A percentile compares a stretch with the other conserved stretches of the same genome.
phyloP scores from a whole-genome alignment of 2,329 filamentous ascomycete species.

The Orbilia javanica region DNA sequence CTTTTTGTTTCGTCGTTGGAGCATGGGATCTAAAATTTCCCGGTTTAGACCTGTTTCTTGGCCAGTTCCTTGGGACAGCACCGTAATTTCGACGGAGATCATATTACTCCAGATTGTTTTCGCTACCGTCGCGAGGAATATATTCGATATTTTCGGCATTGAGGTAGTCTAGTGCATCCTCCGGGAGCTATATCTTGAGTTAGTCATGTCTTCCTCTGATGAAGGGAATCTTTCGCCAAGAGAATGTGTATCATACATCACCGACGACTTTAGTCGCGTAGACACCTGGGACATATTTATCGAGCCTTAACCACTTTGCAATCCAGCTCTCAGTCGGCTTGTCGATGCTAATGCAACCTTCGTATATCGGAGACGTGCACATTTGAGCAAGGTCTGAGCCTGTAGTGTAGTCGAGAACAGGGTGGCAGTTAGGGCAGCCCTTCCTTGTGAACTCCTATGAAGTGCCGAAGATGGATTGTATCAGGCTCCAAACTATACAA shows the following conservation, averaged over 20 bases:
- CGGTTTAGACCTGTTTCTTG: not conserved
- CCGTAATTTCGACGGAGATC: too few species aligned
- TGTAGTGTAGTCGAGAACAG: slow-evolving; percentile 82
- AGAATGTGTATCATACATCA: slow-evolving; percentile 68
- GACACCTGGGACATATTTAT: slow-evolving; percentile 86
- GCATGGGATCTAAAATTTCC: not conserved
- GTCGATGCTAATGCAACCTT: slow-evolving; percentile 86
- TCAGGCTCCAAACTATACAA: slow-evolving; percentile 8
- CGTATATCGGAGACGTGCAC: slow-evolving; percentile 96
- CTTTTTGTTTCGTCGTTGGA: not conserved
- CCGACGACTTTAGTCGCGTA: slow-evolving; percentile 97
- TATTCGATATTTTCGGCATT: slow-evolving; percentile 76
- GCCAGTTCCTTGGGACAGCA: not conserved
- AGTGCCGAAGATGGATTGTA: slow-evolving; percentile 19
- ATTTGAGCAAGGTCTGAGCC: slow-evolving; percentile 85
- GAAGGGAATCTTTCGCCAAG: not conserved
- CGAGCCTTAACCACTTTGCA: slow-evolving; percentile 93
- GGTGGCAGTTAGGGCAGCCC: slow-evolving; percentile 97
- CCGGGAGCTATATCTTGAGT: slow-evolving; percentile 68
- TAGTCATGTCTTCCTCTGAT: not conserved
- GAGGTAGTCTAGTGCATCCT: slow-evolving; percentile 73
- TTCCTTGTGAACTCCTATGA: slow-evolving; percentile 82
- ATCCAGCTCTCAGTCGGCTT: slow-evolving; percentile 92
- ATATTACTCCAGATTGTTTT: slow-evolving; percentile 60
- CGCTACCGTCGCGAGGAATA: slow-evolving; percentile 68